Evolutionary conservation across 805 yeast species (phyloP), one percentile per base, ranked within the genome.

Genomic region (Priceomyces carsonii): DNA sequence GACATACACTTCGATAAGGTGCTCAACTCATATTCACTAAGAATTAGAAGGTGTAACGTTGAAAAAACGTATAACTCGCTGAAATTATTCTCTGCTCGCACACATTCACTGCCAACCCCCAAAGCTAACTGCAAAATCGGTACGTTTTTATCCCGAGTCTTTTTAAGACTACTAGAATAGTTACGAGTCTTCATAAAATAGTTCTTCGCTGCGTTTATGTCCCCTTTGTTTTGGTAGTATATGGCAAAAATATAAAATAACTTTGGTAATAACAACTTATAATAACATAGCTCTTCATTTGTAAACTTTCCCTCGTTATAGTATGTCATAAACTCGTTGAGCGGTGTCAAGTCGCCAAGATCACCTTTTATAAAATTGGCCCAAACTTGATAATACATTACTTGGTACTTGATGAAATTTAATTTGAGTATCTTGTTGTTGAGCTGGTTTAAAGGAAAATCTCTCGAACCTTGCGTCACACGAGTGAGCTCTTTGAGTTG

Each of bases 231-330:
- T 32, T 74, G 79, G 40, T 59, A 54, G 33, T 60, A 57, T 3
- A 63, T 29, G 1, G 67, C 80, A 31, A 64, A 59, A 13, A 73
- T 39, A 39, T 67, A 71, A 18, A 58, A 59, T 3, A 71, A 47
- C 23, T 55, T 50, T 2, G 75, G 68, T 3, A 68, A 39, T 14
- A 73, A 38, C 17, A 53, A 50, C 31, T 59, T 62, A 39, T 61
- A 67, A 17, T 60, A 47, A n/a, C 53, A 40, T 33, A 64, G 43
- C 33, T 73, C 77, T 39, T 64, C 71, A 2, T 57, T 55, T 2
- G 69, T 56, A 33, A 67, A 65, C 15, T 42, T 41, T 3, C 66
- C 65, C 1, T 49, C 29, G 35, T 69, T 66, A 40, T 66, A 71
- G 13, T 50, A 52, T 15, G 40, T 36, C 35, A 73, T 56, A 41